Percentiles rank a stretch among this genome's conserved stretches.
Conservation (phyloP, 306 rosid species). For the Corylus avellana region DNA sequence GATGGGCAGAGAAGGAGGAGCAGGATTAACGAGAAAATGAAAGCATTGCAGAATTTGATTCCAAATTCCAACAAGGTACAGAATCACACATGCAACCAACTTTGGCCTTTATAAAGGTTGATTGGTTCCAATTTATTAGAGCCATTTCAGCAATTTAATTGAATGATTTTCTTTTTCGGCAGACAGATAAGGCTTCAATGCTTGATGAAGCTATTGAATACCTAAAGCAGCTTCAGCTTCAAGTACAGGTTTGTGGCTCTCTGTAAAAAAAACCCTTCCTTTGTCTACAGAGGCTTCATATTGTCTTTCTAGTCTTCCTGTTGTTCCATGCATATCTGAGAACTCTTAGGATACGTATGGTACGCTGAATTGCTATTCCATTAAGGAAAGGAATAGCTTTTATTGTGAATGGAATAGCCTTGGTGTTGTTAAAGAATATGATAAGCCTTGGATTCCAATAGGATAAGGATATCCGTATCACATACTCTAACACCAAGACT, state of each 20-base stretch:
- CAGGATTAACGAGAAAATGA: slow-evolving; percentile 95
- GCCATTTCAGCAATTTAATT: slow-evolving; percentile 15
- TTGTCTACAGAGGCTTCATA: slow-evolving; percentile 8
- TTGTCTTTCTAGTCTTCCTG: slow-evolving; percentile 1
- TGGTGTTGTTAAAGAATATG: too few relatives aligned
- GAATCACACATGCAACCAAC: neutral
- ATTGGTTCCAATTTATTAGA: neutral
- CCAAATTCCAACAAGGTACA: slow-evolving; percentile 93
- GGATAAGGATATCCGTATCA: too few relatives aligned
- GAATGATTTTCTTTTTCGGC: slow-evolving; percentile 23
- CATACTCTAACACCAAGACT: too few relatives aligned
- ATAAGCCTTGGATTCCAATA: too few relatives aligned
- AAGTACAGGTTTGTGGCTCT: slow-evolving; percentile 72
- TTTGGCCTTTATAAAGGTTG: neutral
- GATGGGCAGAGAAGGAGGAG: slow-evolving; percentile 87
- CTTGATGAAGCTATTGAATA: slow-evolving; percentile 97
- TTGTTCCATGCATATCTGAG: neutral
- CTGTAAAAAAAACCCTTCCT: slow-evolving; percentile 7
- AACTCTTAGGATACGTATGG: neutral
- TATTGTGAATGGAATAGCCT: too few relatives aligned
- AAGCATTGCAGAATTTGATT: slow-evolving; percentile 87
- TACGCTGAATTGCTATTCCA: too few relatives aligned
- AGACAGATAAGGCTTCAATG: slow-evolving; percentile 98
- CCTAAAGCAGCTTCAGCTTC: slow-evolving; percentile 98
- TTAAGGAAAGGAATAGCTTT: too few relatives aligned